phyloP scores from a whole-genome alignment of 2,329 filamentous ascomycete genomes.

The Cercospora canescens region DNA sequence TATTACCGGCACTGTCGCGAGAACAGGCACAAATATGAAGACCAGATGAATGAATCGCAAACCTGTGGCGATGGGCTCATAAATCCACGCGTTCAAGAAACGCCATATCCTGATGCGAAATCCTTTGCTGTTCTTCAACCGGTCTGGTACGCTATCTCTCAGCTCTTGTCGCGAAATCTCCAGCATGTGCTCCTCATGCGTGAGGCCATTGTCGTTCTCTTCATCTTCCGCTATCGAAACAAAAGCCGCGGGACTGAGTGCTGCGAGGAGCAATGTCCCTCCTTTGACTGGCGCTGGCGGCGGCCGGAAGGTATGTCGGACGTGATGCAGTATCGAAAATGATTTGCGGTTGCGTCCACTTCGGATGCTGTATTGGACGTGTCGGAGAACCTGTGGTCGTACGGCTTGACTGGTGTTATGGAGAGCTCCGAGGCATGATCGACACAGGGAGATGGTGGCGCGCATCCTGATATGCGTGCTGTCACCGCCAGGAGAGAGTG shows the following conservation, averaged over 20 bases:
- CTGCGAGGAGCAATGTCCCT: constrained; percentile 40
- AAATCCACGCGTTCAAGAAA: constrained; percentile 70
- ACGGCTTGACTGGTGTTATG: constrained; percentile 21
- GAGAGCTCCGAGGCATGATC: constrained; percentile 26
- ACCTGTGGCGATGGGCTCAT: constrained; percentile 82
- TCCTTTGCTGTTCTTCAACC: constrained; percentile 60
- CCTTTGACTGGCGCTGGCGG: constrained; percentile 39
- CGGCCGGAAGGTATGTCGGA: constrained; percentile 29
- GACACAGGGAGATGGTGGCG: constrained; percentile 28
- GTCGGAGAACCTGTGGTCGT: constrained; percentile 34
- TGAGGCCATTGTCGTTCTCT: constrained; percentile 55
- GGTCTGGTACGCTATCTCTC: constrained; percentile 63
- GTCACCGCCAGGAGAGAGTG: constrained; percentile 7
- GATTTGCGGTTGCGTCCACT: constrained; percentile 27
- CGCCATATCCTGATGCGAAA: constrained; percentile 62
- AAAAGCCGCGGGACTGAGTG: constrained; percentile 59
- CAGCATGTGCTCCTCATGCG: constrained; percentile 83
- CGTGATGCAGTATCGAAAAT: constrained; percentile 30
- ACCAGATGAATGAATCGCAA: constrained; percentile 85
- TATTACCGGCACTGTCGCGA: constrained; percentile 74
- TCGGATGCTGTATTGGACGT: constrained; percentile 32
- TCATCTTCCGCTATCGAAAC: constrained; percentile 57
- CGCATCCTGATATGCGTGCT: constrained; percentile 28
- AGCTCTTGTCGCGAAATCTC: constrained; percentile 78
- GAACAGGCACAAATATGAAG: constrained; percentile 87